A percentile compares a stretch with the other conserved stretches of the same genome.
Evolutionary conservation across 257 asterid genomes (phyloP).

Genomic region (Ajuga chamaepitys): DNA sequence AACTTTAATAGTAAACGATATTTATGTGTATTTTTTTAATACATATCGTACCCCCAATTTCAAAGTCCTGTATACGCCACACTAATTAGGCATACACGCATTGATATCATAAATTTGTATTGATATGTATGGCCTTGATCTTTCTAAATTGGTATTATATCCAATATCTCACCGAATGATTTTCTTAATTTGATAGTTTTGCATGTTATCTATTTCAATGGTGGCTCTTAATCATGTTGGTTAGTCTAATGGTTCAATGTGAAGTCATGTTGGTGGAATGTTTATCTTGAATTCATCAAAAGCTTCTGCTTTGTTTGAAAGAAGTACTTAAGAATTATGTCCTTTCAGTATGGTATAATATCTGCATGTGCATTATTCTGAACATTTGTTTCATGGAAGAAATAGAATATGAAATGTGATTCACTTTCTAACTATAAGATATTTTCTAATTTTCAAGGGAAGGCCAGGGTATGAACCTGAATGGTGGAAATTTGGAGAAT

Average conservation of each 20-base stretch:
- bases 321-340: not conserved
- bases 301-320: not conserved
- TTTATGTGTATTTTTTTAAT: too few species aligned
- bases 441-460: slow-evolving; percentile 55
- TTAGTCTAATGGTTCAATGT: not conserved
- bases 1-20: too few species aligned
- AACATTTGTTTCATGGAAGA: not conserved
- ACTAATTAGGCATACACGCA: too few species aligned
- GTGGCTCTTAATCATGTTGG: not conserved
- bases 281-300: not conserved
- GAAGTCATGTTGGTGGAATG: not conserved
- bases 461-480: slow-evolving; percentile 88
- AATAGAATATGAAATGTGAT: not conserved
- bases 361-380: not conserved
- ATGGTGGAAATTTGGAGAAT: slow-evolving; percentile 98
- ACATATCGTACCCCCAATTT: too few species aligned
- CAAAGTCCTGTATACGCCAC: too few species aligned
- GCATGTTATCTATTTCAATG: not conserved
- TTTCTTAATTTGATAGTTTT: slow-evolving; percentile 14
- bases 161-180: too few species aligned
- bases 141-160: too few species aligned
- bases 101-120: too few species aligned
- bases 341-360: not conserved
- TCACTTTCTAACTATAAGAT: slow-evolving; percentile 11
- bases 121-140: too few species aligned